Conservation (phyloP, 352 stramenopile species). For the Phytophthora meadii region DNA sequence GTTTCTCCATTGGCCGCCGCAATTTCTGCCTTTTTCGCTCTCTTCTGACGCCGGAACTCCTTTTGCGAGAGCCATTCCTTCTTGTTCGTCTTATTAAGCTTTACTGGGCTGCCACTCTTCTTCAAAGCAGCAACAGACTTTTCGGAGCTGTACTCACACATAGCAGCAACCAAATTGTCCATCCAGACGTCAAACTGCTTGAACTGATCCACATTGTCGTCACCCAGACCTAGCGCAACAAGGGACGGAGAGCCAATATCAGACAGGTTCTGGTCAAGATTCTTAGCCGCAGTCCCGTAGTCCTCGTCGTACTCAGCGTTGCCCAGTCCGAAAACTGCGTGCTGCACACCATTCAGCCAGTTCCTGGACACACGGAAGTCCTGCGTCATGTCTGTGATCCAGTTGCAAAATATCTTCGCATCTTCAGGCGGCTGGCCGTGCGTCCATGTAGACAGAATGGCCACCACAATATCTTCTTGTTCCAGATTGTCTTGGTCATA, state of each 20-base stretch:
- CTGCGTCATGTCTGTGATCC: constrained; percentile 88
- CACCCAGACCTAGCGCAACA: constrained; percentile 66
- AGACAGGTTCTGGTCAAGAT: constrained; percentile 66
- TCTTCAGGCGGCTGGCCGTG: constrained; percentile 78
- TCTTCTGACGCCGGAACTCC: constrained; percentile 86
- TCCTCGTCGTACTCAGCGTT: constrained; percentile 91
- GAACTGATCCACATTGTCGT: constrained; percentile 88
- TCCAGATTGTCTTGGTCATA: constrained; percentile 92
- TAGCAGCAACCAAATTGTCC: constrained; percentile 77
- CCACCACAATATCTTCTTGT: constrained; percentile 85
- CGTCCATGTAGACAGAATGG: constrained; percentile 89
- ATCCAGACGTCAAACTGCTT: constrained; percentile 85
- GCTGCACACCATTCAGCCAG: constrained; percentile 72
- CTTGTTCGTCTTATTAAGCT: constrained; percentile 26
- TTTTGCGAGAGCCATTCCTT: constrained; percentile 82
- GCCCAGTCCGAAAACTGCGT: constrained; percentile 88
- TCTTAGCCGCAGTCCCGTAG: constrained; percentile 84
- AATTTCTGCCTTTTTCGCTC: constrained; percentile 66
- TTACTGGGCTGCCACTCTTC: constrained; percentile 19
- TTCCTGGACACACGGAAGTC: constrained; percentile 91
- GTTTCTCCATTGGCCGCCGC: constrained; percentile 58
- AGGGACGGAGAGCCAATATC: constrained; percentile 73
- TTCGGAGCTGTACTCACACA: constrained; percentile 80
- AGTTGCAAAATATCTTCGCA: constrained; percentile 82
- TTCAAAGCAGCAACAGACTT: constrained; percentile 27